Evolutionary conservation across 805 yeast species (phyloP), one percentile per base, ranked within the genome.

Genomic region (Ogataea kodamae): DNA sequence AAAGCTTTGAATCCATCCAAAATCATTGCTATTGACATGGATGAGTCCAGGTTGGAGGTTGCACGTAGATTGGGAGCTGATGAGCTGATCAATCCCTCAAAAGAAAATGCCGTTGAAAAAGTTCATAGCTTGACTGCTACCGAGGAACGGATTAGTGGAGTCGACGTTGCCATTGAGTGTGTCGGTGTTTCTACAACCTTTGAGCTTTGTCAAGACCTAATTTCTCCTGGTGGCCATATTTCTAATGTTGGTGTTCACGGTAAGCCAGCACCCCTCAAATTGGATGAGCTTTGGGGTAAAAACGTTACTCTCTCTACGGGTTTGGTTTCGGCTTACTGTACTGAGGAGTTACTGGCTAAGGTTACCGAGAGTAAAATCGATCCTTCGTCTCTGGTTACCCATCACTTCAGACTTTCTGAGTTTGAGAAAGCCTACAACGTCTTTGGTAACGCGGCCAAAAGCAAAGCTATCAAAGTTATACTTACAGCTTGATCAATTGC

Each of bases 131-230:
- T 64, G 9, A 53, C 70, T 0, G 36, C 43, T 3, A 36, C 45
- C 4, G 47, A 45, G 3, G 54, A 45, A 13, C 57, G 55, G 25
- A 52, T 55, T 19, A 70, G 78, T 7, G 75, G 74, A 45, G 83
- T 76, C 12, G 81, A 78, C 40, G 78, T 76, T 52, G 84, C 72
- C 26, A 68, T 69, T 43, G 73, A 77, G 58, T 74, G 83, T 55
- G 81, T 81, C 18, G 87, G 83, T 50, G 68, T 80, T 27, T 78
- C 78, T 39, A 61, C 62, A 22, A 76, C 83, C 34, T 76, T 78
- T 52, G 71, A 74, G 46, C 59, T 74, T 42, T 80, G 81, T 43
- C 72, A 78, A 38, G 67, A 67, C 18, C 63, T 72, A 21, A 67
- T 76, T 41, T 60, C 67, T 15, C 68, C 76, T 26, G 81, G 82